Base-by-base conservation (phyloP, 2,329 filamentous ascomycete genomes). In the Orbilia oligospora region DNA sequence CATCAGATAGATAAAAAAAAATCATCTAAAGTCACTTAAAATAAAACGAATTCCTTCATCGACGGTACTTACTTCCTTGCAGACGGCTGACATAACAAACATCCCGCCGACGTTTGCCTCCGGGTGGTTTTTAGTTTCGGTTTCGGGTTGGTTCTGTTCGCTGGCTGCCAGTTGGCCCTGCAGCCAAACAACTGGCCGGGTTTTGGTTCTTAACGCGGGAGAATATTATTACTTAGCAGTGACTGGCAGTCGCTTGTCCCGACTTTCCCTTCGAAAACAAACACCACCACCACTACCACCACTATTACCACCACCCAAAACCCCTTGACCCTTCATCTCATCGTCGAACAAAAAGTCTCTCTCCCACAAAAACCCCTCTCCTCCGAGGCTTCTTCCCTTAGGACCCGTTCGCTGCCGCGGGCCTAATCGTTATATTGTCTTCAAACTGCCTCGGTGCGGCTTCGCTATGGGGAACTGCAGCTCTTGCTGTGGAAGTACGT, bases 381-480 rank as follows among this genome's bases (percentile, higher is more conserved):
- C 51, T 38, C 48, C 30, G 69, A 72, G 58, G 58, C 69, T 56
- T 49, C 36, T 30, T 64, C 18, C 63, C 30, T 75, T 53, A 18
- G 51, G 12, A 49, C 20, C 51, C 55, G 51, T 46, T 64, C 68
- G 49, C 61, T 46, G 71, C 71, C 71, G 56, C 44, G 55, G 64
- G 64, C 71, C 22, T 30, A 69, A 56, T 36, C 33, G 24, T 65
- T 18, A 24, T 20, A 69, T 56, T 49, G 49, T 55, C 30, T 55
- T 69, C 71, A 68, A 71, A 51, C 77, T 80, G 66, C 65, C 77
- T 80, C 66, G 72, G 48, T 80, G 71, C 69, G 77, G 56, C 67
- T 80, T 77, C 75, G 80, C 75, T 56, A 91, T 91, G 90, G 89
- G 87, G 84, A 85, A 87, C 85, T 88, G 88, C 85, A 87, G 87